These are phyloP conservation scores for Hypericum androsaemum DNA, from an alignment of 345 rosid genomes.

Conservation along the genomic window DNA sequence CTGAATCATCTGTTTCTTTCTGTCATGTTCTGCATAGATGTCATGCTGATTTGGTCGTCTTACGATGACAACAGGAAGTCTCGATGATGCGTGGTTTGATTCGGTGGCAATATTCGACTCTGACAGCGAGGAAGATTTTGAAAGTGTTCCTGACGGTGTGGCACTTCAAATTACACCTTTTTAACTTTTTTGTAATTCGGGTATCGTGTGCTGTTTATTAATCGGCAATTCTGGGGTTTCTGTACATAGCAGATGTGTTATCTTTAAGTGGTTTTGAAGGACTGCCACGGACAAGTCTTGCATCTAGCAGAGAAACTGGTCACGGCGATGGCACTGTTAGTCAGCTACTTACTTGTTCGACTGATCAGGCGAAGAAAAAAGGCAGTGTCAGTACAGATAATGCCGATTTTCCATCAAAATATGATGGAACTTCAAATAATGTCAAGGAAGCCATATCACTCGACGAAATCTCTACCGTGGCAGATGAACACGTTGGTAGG, in stretches of 20 bases:
- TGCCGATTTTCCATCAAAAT: constrained; percentile 20
- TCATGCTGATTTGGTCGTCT: constrained; percentile 7
- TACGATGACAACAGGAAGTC: constrained; percentile 15
- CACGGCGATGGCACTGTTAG: constrained; percentile 23
- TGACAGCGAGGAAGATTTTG: constrained; percentile 23
- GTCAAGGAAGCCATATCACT: constrained; percentile 40
- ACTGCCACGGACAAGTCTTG: constrained; percentile 3
- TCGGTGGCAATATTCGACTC: constrained; percentile 19
- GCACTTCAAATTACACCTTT: constrained; percentile 3
- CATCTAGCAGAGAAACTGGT: constrained; percentile 22
- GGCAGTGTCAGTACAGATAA: constrained; percentile 15
- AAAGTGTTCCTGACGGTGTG: constrained; percentile 24
- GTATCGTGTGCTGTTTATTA: not conserved
- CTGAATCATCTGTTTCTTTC: too few relatives aligned
- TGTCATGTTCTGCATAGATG: not conserved
- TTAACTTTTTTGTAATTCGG: constrained; percentile 1
- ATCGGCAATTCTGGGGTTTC: constrained; percentile 4
- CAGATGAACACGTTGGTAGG: constrained; percentile 15
- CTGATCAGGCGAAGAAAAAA: constrained; percentile 29
- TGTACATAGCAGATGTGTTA: constrained; percentile 14
- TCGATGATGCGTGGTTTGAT: constrained; percentile 29
- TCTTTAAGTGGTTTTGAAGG: constrained; percentile 17
- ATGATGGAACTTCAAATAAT: constrained; percentile 12
- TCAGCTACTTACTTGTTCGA: constrained; percentile 19
- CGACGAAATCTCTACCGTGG: constrained; percentile 39